These are phyloP conservation scores for Penicillium palitans DNA, from an alignment of 2,329 filamentous ascomycete genomes.

Conservation along the genomic window DNA sequence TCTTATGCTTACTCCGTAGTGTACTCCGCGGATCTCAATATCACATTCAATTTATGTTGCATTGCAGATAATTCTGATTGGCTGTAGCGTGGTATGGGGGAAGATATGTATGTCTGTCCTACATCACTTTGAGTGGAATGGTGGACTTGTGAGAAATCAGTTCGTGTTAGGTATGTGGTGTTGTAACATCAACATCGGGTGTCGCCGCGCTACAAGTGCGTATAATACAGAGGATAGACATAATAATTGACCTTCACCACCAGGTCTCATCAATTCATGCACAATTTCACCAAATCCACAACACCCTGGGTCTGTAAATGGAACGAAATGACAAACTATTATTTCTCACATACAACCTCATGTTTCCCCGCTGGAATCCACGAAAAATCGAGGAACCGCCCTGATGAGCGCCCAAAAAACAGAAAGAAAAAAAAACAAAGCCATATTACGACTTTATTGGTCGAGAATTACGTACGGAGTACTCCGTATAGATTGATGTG, in stretches of 20 bases:
- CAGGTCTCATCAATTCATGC: no score
- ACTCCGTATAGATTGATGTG: not conserved
- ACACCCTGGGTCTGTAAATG: no score
- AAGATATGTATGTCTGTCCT: not conserved
- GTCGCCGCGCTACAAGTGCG: not conserved
- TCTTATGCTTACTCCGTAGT: not conserved
- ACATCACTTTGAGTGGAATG: not conserved
- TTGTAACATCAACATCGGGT: not conserved
- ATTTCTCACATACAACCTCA: not conserved
- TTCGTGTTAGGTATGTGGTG: not conserved
- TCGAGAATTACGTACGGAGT: not conserved
- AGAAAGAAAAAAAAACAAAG: not conserved
- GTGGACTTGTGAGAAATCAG: not conserved
- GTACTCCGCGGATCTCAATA: not conserved
- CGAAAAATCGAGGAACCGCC: rapidly evolving
- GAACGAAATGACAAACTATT: not conserved
- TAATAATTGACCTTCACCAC: not conserved
- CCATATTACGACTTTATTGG: not conserved
- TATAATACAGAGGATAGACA: not conserved
- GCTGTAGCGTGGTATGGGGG: not conserved
- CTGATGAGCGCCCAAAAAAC: not conserved
- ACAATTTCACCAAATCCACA: not conserved
- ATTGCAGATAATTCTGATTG: not conserved
- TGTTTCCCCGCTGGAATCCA: no score
- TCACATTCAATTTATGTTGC: not conserved